Conservation (phyloP, 805 yeast genomes). For the Sugiyamaella americana region DNA sequence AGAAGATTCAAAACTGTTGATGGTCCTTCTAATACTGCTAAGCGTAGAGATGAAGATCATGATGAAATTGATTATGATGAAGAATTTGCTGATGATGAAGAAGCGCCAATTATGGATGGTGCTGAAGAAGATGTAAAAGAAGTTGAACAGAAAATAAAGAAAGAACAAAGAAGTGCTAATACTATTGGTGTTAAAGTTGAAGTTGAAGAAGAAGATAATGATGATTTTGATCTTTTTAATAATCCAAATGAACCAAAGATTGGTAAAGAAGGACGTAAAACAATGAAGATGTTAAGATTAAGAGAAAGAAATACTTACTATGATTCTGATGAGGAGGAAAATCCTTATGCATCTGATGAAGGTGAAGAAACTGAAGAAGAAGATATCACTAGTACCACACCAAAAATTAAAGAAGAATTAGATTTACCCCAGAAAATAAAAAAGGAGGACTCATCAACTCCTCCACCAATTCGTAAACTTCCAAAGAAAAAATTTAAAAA, state of each 20-base stretch:
- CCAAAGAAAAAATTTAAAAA: slow-evolving; percentile 36
- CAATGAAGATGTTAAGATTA: slow-evolving; percentile 75
- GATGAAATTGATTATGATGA: slow-evolving; percentile 4
- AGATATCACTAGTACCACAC: background rate
- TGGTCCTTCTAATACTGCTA: slow-evolving; percentile 34
- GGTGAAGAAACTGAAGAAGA: slow-evolving; percentile 27
- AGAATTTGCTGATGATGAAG: slow-evolving; percentile 37
- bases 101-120: slow-evolving; percentile 95
- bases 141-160: slow-evolving; percentile 51
- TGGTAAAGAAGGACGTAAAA: slow-evolving; percentile 84
- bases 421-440: slow-evolving; percentile 9
- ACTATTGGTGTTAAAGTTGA: slow-evolving; percentile 57
- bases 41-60: slow-evolving; percentile 34
- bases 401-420: slow-evolving; percentile 14
- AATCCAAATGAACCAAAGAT: slow-evolving; percentile 75
- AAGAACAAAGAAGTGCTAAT: slow-evolving; percentile 51
- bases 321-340: background rate
- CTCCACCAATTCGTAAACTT: slow-evolving; percentile 4
- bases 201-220: slow-evolving; percentile 39
- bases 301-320: slow-evolving; percentile 65
- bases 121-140: slow-evolving; percentile 91
- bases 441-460: slow-evolving; percentile 9
- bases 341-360: background rate
- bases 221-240: slow-evolving; percentile 39
- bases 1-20: slow-evolving; percentile 45